phyloP scores from a whole-genome alignment of 805 yeast species.

The Dipodascopsis tothii region DNA sequence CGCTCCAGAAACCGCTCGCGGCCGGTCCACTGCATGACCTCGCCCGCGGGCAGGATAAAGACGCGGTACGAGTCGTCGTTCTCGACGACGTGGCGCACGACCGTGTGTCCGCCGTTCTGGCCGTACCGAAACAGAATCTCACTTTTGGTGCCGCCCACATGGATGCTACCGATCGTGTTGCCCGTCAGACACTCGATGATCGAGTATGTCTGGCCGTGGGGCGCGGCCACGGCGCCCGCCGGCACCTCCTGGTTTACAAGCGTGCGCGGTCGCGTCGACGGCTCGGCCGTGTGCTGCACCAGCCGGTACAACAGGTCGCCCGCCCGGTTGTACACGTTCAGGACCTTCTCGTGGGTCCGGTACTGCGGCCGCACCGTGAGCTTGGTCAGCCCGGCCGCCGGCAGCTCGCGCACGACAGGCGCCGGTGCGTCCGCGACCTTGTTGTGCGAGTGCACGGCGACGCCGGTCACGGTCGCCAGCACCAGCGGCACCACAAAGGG shows the following conservation, averaged over 20 bases:
- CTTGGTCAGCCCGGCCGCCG: constrained; percentile 12
- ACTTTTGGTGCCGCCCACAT: constrained; percentile 6
- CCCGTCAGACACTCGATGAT: no score
- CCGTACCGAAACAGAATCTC: constrained; percentile 5
- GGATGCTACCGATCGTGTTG: constrained; percentile 9
- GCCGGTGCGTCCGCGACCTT: neutral
- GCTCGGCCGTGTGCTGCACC: no score
- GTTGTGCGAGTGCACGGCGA: constrained; percentile 2
- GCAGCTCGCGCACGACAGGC: constrained; percentile 14
- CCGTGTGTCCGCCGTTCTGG: constrained; percentile 53
- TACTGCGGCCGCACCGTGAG: constrained; percentile 15
- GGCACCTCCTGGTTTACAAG: no score
- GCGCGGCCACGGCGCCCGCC: no score
- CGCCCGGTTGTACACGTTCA: constrained; percentile 7
- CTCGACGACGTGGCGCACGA: constrained; percentile 52
- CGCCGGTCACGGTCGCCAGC: constrained; percentile 1
- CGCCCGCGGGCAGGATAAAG: constrained; percentile 54
- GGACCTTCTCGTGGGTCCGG: constrained; percentile 7
- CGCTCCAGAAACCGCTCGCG: constrained; percentile 51
- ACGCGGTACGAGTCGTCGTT: constrained; percentile 53
- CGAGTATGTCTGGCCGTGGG: no score
- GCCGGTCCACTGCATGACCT: constrained; percentile 58
- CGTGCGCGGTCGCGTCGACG: no score
- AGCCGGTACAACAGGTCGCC: constrained; percentile 7
- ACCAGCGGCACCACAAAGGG: constrained; percentile 1